Evolutionary conservation across 2,329 filamentous ascomycete species (phyloP), one percentile per base, ranked within the genome.

Genomic region (Zasmidium citrigriseum): DNA sequence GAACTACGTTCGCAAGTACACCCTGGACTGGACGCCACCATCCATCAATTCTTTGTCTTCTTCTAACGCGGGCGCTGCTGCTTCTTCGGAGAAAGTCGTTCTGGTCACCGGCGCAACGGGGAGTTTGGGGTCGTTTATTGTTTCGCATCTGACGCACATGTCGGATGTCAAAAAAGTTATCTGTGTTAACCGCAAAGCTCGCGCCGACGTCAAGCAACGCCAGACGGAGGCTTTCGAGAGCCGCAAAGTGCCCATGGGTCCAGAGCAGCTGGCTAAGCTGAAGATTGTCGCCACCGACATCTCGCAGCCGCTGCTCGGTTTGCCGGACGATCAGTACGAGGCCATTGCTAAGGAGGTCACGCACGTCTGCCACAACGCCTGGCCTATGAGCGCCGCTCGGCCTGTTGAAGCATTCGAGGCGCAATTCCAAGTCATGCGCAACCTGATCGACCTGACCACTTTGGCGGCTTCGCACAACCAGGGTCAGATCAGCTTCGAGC

Each of bases 381-480:
- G 80, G 80, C 77, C 76, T 0, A 83, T 85, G 70, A 82, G 83
- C 68, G 82, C 80, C 66, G 83, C 80, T 66, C 76, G 83, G 18
- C 70, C 76, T 0, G 59, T 83, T 5, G 71, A 75, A 22, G 80
- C 77, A 0, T 85, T 85, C 55, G 78, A 80, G 63, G 73, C 78
- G 0, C 78, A 83, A 61, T 77, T 85, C 44, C 73, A 76, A 2
- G 77, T 79, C 2, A 76, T 85, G 52, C 77, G 80, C 4, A 78
- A 80, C 60, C 69, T 87, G 4, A 73, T 82, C 7, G 69, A 80
- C 41, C 69, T 85, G 2, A 78, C 79, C 0, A 56, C n/a, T n/a
- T n/a, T n/a, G n/a, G n/a, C n/a, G n/a, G n/a, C n/a, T n/a, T n/a
- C n/a, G n/a, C n/a, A n/a, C n/a, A n/a, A n/a, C n/a, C n/a, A n/a